A percentile compares a stretch with the other conserved stretches of the same genome.
Evolutionary conservation across 2,329 filamentous ascomycete genomes (phyloP).

Genomic region (Podosphaera xanthii): DNA sequence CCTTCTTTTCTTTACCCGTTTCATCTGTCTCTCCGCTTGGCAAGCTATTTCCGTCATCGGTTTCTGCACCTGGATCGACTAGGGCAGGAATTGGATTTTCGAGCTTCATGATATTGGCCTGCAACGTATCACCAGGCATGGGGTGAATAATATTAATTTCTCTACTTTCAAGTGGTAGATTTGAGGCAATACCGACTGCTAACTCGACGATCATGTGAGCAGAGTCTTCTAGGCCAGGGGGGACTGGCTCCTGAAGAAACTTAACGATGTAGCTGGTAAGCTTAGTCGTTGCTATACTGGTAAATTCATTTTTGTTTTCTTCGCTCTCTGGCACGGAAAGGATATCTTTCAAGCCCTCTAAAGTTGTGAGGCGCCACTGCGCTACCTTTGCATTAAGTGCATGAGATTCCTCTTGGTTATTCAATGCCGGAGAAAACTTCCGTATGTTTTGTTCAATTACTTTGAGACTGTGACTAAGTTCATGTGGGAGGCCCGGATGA

Average conservation of each 20-base stretch:
- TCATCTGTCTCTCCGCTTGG: constrained; percentile 15
- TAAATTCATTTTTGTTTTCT: constrained; percentile 45
- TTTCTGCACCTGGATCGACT: constrained; percentile 18
- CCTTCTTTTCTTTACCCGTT: constrained; percentile 14
- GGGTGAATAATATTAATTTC: constrained; percentile 80
- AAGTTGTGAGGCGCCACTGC: constrained; percentile 78
- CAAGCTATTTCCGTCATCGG: constrained; percentile 13
- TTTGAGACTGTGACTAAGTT: constrained; percentile 60
- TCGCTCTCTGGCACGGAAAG: constrained; percentile 42
- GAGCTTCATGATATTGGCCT: constrained; percentile 60
- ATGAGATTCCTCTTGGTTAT: constrained; percentile 70
- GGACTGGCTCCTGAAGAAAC: constrained; percentile 53
- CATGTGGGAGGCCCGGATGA: constrained; percentile 63
- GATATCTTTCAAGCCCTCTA: constrained; percentile 63
- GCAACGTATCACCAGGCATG: constrained; percentile 47
- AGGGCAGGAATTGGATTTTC: constrained; percentile 45
- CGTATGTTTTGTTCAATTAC: constrained; percentile 73
- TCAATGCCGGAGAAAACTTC: constrained; percentile 46
- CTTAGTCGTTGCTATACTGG: constrained; percentile 42
- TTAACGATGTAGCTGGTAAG: constrained; percentile 48
- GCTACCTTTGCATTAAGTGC: constrained; percentile 71
- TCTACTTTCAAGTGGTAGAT: constrained; percentile 73
- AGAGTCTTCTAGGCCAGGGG: constrained; percentile 64
- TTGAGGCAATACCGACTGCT: constrained; percentile 62
- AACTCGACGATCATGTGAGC: constrained; percentile 85